A percentile compares a stretch with the other conserved stretches of the same genome.
Conservation (phyloP, 306 rosid species). For the Erythrophleum fordii region DNA sequence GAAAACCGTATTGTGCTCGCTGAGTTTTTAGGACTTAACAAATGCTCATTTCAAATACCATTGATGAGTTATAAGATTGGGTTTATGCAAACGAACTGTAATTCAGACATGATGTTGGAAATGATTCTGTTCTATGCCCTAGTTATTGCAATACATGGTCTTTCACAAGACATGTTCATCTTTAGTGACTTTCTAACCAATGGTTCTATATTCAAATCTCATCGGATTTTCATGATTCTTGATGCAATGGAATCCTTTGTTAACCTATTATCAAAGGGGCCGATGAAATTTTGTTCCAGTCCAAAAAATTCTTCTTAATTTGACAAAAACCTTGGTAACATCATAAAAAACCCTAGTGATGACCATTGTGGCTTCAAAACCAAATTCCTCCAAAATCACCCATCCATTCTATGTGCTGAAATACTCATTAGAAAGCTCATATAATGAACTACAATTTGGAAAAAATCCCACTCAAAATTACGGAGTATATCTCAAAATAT, state of each 20-base stretch:
- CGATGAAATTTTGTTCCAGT: neutral
- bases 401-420: neutral
- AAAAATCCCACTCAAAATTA: conserved; percentile 38
- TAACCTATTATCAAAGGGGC: conserved; percentile 38
- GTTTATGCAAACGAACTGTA: neutral
- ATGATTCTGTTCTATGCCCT: conserved; percentile 23
- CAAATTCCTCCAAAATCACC: conserved; percentile 42
- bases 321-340: conserved; percentile 52
- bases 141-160: conserved; percentile 7
- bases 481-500: conserved; percentile 22
- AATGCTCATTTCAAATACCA: neutral
- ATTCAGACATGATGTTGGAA: neutral
- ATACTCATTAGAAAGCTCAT: conserved; percentile 62
- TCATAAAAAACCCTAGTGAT: conserved; percentile 60
- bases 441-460: conserved; percentile 41
- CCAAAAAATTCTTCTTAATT: conserved; percentile 50
- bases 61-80: neutral
- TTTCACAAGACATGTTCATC: conserved; percentile 62
- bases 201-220: conserved; percentile 42
- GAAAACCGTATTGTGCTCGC: neutral
- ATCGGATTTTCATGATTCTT: conserved; percentile 48
- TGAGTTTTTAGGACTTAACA: neutral
- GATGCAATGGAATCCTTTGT: conserved; percentile 42
- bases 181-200: conserved; percentile 36
- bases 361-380: conserved; percentile 65